A percentile compares a stretch with the other conserved stretches of the same genome.
Evolutionary conservation across 1,139 yeast species (phyloP).

Genomic region (Pichia sp.): DNA sequence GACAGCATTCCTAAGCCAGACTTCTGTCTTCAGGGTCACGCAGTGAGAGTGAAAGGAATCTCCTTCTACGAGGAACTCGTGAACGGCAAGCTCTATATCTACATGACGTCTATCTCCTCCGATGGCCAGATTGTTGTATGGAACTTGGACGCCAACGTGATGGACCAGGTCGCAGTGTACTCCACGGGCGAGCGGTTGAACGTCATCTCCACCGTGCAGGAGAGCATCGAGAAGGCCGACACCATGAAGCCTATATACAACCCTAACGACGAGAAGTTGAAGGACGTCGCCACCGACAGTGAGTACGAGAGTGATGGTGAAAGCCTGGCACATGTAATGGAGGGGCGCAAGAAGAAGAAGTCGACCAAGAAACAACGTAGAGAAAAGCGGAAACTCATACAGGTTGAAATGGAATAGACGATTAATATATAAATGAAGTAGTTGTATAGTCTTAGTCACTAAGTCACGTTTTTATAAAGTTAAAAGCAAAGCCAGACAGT

Average conservation of each 20-base stretch:
- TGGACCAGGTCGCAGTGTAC: constrained; percentile 85
- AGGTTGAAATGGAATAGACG: constrained; percentile 50
- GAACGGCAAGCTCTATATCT: constrained; percentile 27
- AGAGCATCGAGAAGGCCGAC: constrained; percentile 65
- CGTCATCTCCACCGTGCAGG: constrained; percentile 77
- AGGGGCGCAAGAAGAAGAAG: constrained; percentile 39
- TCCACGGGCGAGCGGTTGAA: constrained; percentile 91
- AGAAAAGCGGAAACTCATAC: constrained; percentile 43
- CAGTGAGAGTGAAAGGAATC: constrained; percentile 79
- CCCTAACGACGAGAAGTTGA: constrained; percentile 31
- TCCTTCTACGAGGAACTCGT: constrained; percentile 43
- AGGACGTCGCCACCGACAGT: constrained; percentile 45
- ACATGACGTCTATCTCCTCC: constrained; percentile 77
- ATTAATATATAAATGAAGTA: not conserved
- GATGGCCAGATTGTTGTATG: constrained; percentile 92
- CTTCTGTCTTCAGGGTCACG: constrained; percentile 70
- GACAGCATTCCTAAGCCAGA: constrained; percentile 38
- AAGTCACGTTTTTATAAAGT: not conserved
- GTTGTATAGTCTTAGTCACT: not conserved
- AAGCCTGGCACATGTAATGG: constrained; percentile 41
- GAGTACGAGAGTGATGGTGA: constrained; percentile 65
- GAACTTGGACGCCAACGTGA: constrained; percentile 63
- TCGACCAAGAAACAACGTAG: constrained; percentile 44
- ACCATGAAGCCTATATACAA: constrained; percentile 62
- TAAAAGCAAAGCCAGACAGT: not conserved